Percentiles rank a stretch among this genome's conserved stretches.
phyloP scores from a whole-genome alignment of 352 stramenopile genomes.

The Aphanomyces cochlioides region DNA sequence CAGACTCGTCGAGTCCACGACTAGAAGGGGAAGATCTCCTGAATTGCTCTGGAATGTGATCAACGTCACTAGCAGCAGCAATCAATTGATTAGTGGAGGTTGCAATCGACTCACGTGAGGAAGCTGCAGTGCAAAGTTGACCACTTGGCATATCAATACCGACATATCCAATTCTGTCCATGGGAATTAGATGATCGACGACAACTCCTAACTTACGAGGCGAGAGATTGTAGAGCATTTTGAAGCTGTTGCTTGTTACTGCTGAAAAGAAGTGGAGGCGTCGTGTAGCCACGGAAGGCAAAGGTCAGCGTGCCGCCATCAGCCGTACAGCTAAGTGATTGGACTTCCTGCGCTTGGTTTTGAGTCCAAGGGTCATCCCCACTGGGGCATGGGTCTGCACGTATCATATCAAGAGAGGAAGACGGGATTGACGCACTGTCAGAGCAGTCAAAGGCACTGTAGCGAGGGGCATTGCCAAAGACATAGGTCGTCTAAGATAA shows the following conservation, averaged over 20 bases:
- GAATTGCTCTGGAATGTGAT: constrained; percentile 67
- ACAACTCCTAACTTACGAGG: constrained; percentile 43
- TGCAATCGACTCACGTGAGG: constrained; percentile 39
- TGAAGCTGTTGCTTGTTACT: constrained; percentile 36
- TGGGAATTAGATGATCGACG: not conserved
- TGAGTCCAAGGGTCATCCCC: constrained; percentile 87
- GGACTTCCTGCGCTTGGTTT: constrained; percentile 69
- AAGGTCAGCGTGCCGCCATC: constrained; percentile 71
- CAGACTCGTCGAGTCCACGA: constrained; percentile 37
- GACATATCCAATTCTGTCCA: constrained; percentile 49
- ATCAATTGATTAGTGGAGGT: not conserved
- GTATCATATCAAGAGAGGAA: constrained; percentile 5
- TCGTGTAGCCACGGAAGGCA: constrained; percentile 70
- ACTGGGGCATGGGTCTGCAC: constrained; percentile 59
- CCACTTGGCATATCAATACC: constrained; percentile 43
- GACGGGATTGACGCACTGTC: constrained; percentile 41
- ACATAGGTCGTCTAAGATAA: not conserved
- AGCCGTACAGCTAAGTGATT: constrained; percentile 63
- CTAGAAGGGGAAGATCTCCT: constrained; percentile 53
- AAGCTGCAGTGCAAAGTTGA: constrained; percentile 41
- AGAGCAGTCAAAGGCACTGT: constrained; percentile 74
- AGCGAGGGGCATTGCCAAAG: constrained; percentile 44
- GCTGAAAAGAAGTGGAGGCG: constrained; percentile 38
- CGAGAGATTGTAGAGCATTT: constrained; percentile 48
- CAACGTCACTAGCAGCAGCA: constrained; percentile 17